Conservation (phyloP, 2,329 filamentous ascomycete species). For the Diatrype stigma region DNA sequence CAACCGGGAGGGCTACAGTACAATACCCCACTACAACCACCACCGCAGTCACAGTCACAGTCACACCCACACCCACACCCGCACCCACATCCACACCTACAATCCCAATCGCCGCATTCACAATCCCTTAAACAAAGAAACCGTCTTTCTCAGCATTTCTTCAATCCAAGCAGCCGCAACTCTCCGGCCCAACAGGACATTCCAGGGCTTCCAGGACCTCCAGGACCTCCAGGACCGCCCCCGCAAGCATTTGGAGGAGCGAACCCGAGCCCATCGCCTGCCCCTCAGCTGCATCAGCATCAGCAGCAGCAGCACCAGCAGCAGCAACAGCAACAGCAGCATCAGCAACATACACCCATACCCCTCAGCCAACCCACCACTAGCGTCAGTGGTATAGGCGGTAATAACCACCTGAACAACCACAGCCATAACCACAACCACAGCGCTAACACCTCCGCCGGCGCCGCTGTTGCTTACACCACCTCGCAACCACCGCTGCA, state of each 20-base stretch:
- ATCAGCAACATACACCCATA: conserved; percentile 7
- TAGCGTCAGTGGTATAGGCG: conserved; percentile 24
- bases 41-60: conserved; percentile 11
- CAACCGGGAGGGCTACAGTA: conserved; percentile 9
- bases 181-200: background rate
- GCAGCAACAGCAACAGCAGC: conserved; percentile 24
- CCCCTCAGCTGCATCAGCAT: background rate
- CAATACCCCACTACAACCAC: conserved; percentile 7
- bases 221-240: background rate
- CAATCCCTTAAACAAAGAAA: background rate
- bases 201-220: background rate
- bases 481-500: conserved; percentile 20
- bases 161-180: background rate
- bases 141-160: background rate
- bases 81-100: conserved; percentile 15
- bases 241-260: background rate
- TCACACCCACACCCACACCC: background rate
- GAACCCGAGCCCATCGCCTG: background rate
- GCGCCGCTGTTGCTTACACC: conserved; percentile 18
- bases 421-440: too few species aligned
- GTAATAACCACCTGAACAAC: too few species aligned
- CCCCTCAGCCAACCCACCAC: conserved; percentile 22
- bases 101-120: background rate
- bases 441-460: conserved; percentile 24
- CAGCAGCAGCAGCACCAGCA: conserved; percentile 12